Evolutionary conservation across 2,329 filamentous ascomycete species (phyloP).

Genomic region (Colletotrichum coccodes): DNA sequence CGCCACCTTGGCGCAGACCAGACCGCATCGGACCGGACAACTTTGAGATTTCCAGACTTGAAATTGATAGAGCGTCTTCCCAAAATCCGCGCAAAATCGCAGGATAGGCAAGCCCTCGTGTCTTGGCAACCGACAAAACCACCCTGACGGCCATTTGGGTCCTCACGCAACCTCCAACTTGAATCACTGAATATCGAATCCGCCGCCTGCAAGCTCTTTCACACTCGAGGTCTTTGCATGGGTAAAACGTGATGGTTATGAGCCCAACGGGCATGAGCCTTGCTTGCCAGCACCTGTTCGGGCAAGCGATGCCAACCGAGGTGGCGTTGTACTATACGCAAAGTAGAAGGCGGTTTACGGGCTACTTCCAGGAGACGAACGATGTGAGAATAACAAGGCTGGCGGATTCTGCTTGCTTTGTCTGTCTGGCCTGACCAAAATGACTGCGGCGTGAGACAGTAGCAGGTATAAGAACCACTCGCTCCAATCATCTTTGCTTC

Average conservation of each 20-base stretch:
- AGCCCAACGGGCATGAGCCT: not conserved
- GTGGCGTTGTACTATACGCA: not conserved
- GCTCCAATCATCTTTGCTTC: not conserved
- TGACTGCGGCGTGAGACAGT: not conserved
- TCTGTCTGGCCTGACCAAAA: not conserved
- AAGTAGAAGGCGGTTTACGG: not conserved
- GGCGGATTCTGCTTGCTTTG: too few relatives aligned
- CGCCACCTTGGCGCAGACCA: not conserved
- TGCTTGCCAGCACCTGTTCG: not conserved
- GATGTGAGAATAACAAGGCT: too few relatives aligned
- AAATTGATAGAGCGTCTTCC: not conserved
- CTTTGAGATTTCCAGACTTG: not conserved
- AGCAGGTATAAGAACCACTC: not conserved
- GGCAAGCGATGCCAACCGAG: not conserved
- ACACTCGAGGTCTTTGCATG: not conserved
- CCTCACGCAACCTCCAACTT: not conserved
- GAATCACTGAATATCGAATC: not conserved
- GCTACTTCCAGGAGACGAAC: too few relatives aligned
- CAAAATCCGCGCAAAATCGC: not conserved
- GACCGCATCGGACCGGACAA: not conserved
- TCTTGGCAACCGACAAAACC: not conserved
- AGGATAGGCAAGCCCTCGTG: not conserved
- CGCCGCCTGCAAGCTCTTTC: not conserved
- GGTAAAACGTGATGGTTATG: not conserved
- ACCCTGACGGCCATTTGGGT: not conserved